Percentiles rank a stretch among this genome's conserved stretches.
phyloP scores from a whole-genome alignment of 163 green algal species.

The Chloromonas sp. region DNA sequence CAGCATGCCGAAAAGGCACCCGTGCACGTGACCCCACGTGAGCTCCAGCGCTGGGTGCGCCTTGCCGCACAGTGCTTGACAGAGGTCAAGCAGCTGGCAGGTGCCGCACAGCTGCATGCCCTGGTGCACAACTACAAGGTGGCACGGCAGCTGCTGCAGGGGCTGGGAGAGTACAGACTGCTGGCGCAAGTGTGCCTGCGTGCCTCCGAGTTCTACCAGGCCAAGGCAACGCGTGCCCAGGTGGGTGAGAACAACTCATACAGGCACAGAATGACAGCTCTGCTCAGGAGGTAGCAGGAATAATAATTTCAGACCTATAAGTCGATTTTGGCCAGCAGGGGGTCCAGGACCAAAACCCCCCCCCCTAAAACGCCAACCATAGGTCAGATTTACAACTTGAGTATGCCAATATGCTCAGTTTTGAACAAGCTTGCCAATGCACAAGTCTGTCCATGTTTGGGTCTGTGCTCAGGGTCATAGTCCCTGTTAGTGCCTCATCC shows the following conservation, averaged over 20 bases:
- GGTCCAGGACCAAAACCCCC: too few species aligned
- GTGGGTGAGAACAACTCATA: background rate
- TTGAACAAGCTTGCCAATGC: too few species aligned
- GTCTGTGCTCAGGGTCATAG: too few species aligned
- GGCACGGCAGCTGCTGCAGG: background rate
- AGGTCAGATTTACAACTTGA: too few species aligned
- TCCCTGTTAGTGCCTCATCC: too few species aligned
- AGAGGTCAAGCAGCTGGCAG: background rate
- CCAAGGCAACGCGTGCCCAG: background rate
- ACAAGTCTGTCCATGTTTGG: too few species aligned
- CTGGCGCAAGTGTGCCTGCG: background rate
- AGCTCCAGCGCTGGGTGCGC: background rate
- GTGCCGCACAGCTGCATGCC: background rate
- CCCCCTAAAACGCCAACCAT: too few species aligned
- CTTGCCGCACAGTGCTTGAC: slow-evolving; percentile 3
- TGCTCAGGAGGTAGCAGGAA: too few species aligned
- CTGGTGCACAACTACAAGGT: background rate
- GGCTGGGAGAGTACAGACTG: background rate
- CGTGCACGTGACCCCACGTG: background rate
- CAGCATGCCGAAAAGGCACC: background rate
- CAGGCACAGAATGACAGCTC: too few species aligned
- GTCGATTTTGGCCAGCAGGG: too few species aligned
- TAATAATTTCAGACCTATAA: too few species aligned
- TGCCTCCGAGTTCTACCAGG: background rate
- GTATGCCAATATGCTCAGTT: too few species aligned